Evolutionary conservation across 345 rosid species (phyloP), one percentile per base, ranked within the genome.

Genomic region (Citrus mangshanensis): DNA sequence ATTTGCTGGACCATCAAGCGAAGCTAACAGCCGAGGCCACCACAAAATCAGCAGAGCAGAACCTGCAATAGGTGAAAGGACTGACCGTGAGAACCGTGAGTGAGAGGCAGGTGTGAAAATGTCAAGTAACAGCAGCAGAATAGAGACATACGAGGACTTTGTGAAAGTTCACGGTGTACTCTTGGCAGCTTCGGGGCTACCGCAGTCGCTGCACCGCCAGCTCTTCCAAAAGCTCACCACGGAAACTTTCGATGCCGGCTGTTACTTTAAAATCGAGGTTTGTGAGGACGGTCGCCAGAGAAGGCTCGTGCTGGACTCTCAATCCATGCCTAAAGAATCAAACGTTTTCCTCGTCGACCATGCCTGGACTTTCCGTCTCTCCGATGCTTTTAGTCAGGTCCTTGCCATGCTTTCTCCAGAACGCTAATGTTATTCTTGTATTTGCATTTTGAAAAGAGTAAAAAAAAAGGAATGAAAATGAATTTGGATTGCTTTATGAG

Each of bases 311-410:
- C 87, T 91, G 74, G 87, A 96, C 69, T 86, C 95, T 9, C 89
- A 83, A 0, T 83, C 87, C 51, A 81, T 93, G 93, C 87, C 85
- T 10, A 68, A 75, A 37, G 90, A 88, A 10, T 93, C 96, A 82
- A 79, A 91, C 65, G 93, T 92, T 70, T 95, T 95, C 79, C 97
- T 95, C 51, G 56, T 95, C 62, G 97, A 95, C 82, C 97, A 95
- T 70, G 98, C 98, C 73, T 95, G 99, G 99, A 91, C 98, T 32
- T 95, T 95, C 77, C 96, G 97, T 21, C 96, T 91, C 77, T 76
- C 92, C 27, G 98, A 92, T 79, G 98, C 98, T 49, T 86, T 78
- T 71, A 90, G 87, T 58, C 98, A 90, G 92, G 98, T 91, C 24
- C 51, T 7, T 4, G 30, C 21, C 12, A 14, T 75, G 18, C 51